Base-by-base conservation (phyloP, 371 early-diverging fungal species). In the Dinochytrium kinnereticum region DNA sequence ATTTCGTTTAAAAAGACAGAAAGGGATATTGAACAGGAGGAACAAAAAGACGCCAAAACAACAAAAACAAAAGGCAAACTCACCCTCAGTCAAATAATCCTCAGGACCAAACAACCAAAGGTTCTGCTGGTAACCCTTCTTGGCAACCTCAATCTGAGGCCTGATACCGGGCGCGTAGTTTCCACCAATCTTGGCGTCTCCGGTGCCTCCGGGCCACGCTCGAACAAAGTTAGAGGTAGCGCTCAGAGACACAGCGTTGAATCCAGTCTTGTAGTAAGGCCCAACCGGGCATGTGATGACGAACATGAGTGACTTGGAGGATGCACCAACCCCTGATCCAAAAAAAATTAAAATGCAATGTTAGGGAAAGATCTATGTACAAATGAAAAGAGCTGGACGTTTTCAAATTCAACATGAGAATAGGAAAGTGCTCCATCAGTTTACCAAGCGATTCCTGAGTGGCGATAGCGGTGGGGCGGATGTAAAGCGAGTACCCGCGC, bases 191-290 rank as follows among this genome's bases (percentile, higher is more conserved):
- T 98, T 98, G 74, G 90, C 88, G 81, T 91, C 92, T 74, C 97
- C 97, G 2, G 96, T 95, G 70, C 98, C 97, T 17, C 97, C 96
- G 31, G 97, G 98, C 97, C 97, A 96, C 21, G 98, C 98, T 71
- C 98, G 91, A 30, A 93, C 93, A 76, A 90, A 92, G 55, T 92
- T 86, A 44, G 91, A 86, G 49, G 95, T 94, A 3, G 97, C 96
- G 73, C 86, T 88, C 72, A 98, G 86, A 59, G 87, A 88, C 59
- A 96, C 94, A 51, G 97, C 95, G n/a, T 87, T 81, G 81, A 96
- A 95, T 7, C 96, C 96, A 24, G 94, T 92, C 70, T 90, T 91
- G 87, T 95, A 98, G 82, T 98, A 98, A 26, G 97, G 98, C 17
- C 98, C 98, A 19, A 96, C 96, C n/a, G 98, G 98, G 49, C 92